A percentile compares a stretch with the other conserved stretches of the same genome.
phyloP scores from a whole-genome alignment of 202 grass and related monocot genomes.

The Panicum virgatum region DNA sequence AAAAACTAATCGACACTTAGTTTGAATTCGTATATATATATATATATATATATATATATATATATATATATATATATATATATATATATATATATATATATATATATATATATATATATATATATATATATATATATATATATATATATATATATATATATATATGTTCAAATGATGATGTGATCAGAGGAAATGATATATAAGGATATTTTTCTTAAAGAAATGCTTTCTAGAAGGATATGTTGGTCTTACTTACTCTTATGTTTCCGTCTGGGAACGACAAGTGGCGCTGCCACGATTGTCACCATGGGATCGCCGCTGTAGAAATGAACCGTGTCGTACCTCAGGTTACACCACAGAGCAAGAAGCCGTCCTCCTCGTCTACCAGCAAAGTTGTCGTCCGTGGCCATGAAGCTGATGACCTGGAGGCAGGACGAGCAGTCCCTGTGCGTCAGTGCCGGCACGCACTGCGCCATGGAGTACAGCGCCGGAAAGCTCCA shows the following conservation, averaged over 20 bases:
- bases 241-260: background rate
- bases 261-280: background rate
- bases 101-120: no score
- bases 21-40: background rate
- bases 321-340: slow-evolving; percentile 34
- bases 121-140: no score
- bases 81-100: no score
- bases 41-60: no score
- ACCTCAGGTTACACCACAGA: slow-evolving; percentile 46
- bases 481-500: slow-evolving; percentile 16
- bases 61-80: no score
- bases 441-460: slow-evolving; percentile 4
- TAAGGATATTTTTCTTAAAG: background rate
- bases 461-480: slow-evolving; percentile 44
- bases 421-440: slow-evolving; percentile 41
- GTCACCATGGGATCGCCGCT: background rate
- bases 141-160: no score
- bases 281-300: background rate
- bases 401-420: background rate
- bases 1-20: background rate
- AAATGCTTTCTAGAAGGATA: background rate
- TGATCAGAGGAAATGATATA: background rate
- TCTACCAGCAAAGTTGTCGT: background rate
- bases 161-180: background rate
- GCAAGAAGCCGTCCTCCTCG: slow-evolving; percentile 32